Evolutionary conservation across 345 rosid genomes (phyloP), one percentile per base, ranked within the genome.

Genomic region (Citropsis articulata): DNA sequence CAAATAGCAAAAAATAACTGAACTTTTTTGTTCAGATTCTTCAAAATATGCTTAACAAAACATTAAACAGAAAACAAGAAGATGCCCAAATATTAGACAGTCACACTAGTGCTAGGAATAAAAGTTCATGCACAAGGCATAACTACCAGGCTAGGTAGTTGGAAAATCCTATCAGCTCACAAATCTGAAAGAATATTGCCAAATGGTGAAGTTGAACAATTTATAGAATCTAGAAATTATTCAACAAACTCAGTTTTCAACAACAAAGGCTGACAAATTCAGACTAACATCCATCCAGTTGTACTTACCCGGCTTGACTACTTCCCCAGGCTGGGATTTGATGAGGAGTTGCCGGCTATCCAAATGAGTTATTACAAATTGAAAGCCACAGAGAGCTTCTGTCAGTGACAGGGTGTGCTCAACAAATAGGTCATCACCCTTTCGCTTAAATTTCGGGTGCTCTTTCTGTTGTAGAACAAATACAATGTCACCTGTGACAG

Each of bases 261-360:
- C 28, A 59, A 3, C 25, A 59, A 3, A 59, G 7, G 62, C n/a
- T 57, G 9, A n/a, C 21, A 6, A 50, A 72, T 80, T 53, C 57
- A 53, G 6, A 53, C 57, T 53, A 19, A 53, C 12, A 53, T 53
- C 22, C 57, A 53, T 53, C 7, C 21, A 16, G 57, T 18, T 1
- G 22, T 53, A 18, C 57, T 21, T 76, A 90, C 97, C 93, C 64
- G 92, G 94, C 78, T 88, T 91, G 42, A 92, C 84, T 1, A 91
- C 94, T 83, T 92, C 94, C 28, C 94, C 94, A 53, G 91, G 94
- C 72, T 81, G 87, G 5, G 94, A 87, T 83, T 90, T 90, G 40
- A 92, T 90, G n/a, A 92, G 90, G 18, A 92, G 93, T 82, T 88
- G 94, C 80, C 97, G 84, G 36, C 88, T 87, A 79, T 92, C 97